Evolutionary conservation across 345 rosid species (phyloP), one percentile per base, ranked within the genome.

Genomic region (Eucalyptus erythrocorys): DNA sequence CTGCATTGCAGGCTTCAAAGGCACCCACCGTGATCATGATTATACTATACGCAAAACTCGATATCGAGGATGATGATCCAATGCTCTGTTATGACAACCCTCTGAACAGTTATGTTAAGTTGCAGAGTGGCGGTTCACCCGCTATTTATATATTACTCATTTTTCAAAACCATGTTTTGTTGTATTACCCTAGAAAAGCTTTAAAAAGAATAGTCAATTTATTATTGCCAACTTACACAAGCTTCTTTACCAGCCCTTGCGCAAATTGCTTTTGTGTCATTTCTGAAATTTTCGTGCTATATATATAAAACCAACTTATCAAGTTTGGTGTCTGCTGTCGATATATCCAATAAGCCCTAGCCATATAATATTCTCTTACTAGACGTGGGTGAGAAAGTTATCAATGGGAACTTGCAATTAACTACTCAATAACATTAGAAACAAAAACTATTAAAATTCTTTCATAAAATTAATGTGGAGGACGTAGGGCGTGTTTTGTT

Each of bases 221-320:
- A 10, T 0, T 0, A 59, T 59, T 59, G 0, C 0, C n/a, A 59
- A 59, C 66, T 59, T 59, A 59, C 32, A 59, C 66, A 27, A 27
- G 7, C 66, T 1, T 59, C 15, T 59, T 59, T 26, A 10, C 66
- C 30, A 27, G 66, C 66, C 66, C 13, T 5, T 0, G n/a, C 15
- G 32, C 32, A 59, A 59, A 55, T 64, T 30, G 71, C 71, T 0
- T 61, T 61, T 0, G 34, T n/a, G 37, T 64, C 71, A n/a, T 64
- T 64, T 64, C 17, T 30, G 37, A 64, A 30, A 64, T 30, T n/a
- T 0, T n/a, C 9, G 19, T 64, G 5, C 71, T 30, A 61, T 30
- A 64, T 59, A 59, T 7, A 64, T 30, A 64, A 30, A 64, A n/a
- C 71, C 71, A n/a, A 64, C 71, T 64, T 30, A 30, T 64, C 71